These are phyloP conservation scores for Mycena floridula DNA, from an alignment of 768 basidiomycete species.

Conservation along the genomic window DNA sequence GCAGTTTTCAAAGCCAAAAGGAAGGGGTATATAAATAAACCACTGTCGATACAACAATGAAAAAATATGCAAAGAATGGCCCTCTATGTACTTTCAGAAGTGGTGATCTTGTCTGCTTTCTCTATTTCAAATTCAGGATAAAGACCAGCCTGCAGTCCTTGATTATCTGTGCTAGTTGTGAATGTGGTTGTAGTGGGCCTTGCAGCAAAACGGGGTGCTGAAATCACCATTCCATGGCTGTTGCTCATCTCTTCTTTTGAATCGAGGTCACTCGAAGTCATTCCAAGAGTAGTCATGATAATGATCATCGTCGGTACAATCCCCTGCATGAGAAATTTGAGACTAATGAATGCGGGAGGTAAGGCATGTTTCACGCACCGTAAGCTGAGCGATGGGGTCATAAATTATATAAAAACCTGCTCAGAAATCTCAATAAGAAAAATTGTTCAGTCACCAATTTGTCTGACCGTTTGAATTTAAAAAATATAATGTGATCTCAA, in stretches of 20 bases:
- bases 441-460: too few species aligned
- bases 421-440: too few species aligned
- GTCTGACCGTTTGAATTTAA: constrained; percentile 22
- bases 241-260: constrained; percentile 1
- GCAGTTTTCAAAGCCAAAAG: too few species aligned
- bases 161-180: too few species aligned
- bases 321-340: constrained; percentile 10
- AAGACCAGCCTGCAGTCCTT: too few species aligned
- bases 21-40: too few species aligned
- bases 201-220: not conserved
- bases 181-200: not conserved
- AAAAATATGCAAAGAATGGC: too few species aligned
- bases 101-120: too few species aligned
- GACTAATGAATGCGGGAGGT: not conserved
- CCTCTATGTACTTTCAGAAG: too few species aligned
- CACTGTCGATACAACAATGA: too few species aligned
- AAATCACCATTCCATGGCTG: not conserved
- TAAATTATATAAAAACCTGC: constrained; percentile 32
- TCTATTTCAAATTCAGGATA: too few species aligned
- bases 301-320: constrained; percentile 26
- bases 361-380: constrained; percentile 1
- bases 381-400: constrained; percentile 22
- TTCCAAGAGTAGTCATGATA: constrained; percentile 19
- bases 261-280: constrained; percentile 16
- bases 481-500: constrained; percentile 28